These are phyloP conservation scores for Umbelopsis vinacea DNA, from an alignment of 192 early-diverging fungal genomes.

Conservation along the genomic window DNA sequence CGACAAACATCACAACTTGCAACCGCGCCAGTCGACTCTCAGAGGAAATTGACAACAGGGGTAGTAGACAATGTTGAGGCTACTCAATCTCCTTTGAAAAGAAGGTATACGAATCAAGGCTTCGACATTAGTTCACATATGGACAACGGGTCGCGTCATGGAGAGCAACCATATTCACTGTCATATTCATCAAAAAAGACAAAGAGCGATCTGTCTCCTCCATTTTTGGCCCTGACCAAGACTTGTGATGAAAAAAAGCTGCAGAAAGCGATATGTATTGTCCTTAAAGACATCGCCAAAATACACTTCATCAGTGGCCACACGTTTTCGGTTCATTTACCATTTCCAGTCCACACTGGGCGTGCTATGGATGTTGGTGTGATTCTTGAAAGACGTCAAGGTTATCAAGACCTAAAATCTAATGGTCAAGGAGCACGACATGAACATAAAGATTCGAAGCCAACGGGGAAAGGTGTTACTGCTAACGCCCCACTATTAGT, in stretches of 20 bases:
- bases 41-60: not conserved
- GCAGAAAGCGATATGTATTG: constrained; percentile 19
- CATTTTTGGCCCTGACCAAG: not conserved
- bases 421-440: not conserved
- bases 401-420: not conserved
- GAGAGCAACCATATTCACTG: not conserved
- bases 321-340: constrained; percentile 10
- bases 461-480: not conserved
- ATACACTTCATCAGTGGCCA: constrained; percentile 4
- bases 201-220: not conserved
- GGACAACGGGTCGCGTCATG: not conserved
- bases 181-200: constrained; percentile 12
- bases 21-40: not conserved
- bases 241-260: not conserved
- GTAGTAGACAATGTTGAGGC: not conserved
- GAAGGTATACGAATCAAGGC: not conserved
- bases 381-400: constrained; percentile 6
- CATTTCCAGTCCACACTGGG: constrained; percentile 16
- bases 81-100: not conserved
- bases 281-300: constrained; percentile 15
- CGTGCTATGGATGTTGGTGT: constrained; percentile 15
- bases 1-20: constrained; percentile 12
- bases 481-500: not conserved
- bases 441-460: not conserved
- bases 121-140: not conserved